Evolutionary conservation across 768 basidiomycete genomes (phyloP).

Genomic region (Boletus reticuloceps): DNA sequence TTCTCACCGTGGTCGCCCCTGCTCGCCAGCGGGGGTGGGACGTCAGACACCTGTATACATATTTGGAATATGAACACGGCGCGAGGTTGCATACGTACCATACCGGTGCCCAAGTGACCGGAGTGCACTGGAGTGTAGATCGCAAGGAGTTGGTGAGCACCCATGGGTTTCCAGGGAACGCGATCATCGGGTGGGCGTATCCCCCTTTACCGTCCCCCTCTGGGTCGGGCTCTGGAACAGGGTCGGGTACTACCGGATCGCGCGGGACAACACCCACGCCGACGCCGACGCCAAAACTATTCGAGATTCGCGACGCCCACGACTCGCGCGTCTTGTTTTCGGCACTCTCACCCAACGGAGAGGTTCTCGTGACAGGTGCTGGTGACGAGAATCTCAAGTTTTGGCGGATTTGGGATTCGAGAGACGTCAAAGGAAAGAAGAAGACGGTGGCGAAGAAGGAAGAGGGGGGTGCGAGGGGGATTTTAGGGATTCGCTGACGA

Average conservation of each 20-base stretch:
- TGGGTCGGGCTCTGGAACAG: slow-evolving; percentile 57
- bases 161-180: slow-evolving; percentile 91
- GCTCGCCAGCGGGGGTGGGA: slow-evolving; percentile 92
- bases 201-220: slow-evolving; percentile 46
- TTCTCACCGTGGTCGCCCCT: slow-evolving; percentile 97
- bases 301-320: slow-evolving; percentile 84
- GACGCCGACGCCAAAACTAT: slow-evolving; percentile 19
- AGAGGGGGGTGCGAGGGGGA: slow-evolving; percentile 33
- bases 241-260: slow-evolving; percentile 23
- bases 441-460: slow-evolving; percentile 32
- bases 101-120: slow-evolving; percentile 90
- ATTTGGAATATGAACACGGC: slow-evolving; percentile 89
- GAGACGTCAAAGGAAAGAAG: slow-evolving; percentile 34
- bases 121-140: slow-evolving; percentile 83
- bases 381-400: slow-evolving; percentile 97
- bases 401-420: slow-evolving; percentile 83
- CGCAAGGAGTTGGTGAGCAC: slow-evolving; percentile 89
- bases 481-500: slow-evolving; percentile 35
- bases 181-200: slow-evolving; percentile 80
- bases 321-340: slow-evolving; percentile 89
- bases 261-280: slow-evolving; percentile 18
- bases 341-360: slow-evolving; percentile 82
- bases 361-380: slow-evolving; percentile 88
- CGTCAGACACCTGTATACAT: slow-evolving; percentile 87
- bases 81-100: slow-evolving; percentile 84